phyloP scores from a whole-genome alignment of 2,329 filamentous ascomycete species.

The Beauveria medogensis region DNA sequence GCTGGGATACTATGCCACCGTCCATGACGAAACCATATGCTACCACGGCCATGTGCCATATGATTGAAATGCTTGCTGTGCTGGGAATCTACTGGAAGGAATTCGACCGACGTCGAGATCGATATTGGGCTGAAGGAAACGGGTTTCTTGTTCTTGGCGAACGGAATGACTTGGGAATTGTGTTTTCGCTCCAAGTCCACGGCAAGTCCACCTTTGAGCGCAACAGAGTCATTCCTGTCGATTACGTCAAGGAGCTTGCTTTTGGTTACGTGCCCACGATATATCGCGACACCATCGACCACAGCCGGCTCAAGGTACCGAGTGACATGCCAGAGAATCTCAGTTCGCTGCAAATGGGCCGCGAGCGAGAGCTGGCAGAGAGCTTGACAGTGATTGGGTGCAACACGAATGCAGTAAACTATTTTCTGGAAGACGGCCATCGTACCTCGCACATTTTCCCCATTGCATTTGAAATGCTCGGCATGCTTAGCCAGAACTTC shows the following conservation, averaged over 20 bases:
- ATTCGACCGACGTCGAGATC: constrained; percentile 43
- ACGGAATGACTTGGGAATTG: constrained; percentile 42
- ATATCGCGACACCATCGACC: constrained; percentile 33
- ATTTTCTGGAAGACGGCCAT: constrained; percentile 30
- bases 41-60: constrained; percentile 47
- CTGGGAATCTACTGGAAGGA: constrained; percentile 52
- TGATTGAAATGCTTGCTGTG: constrained; percentile 46
- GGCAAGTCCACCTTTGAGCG: constrained; percentile 39
- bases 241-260: constrained; percentile 45
- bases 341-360: constrained; percentile 40
- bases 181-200: constrained; percentile 45
- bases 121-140: constrained; percentile 48
- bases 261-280: constrained; percentile 50
- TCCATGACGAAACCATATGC: constrained; percentile 41
- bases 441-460: constrained; percentile 42
- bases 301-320: constrained; percentile 29
- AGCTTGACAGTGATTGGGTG: constrained; percentile 47
- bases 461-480: constrained; percentile 50
- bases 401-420: constrained; percentile 41
- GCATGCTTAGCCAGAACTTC: constrained; percentile 46
- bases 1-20: constrained; percentile 45
- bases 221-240: constrained; percentile 44
- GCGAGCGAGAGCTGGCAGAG: constrained; percentile 39
- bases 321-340: constrained; percentile 35
- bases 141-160: constrained; percentile 43